phyloP scores from a whole-genome alignment of 108 stramenopile species.

The Cyclotella cryptica region DNA sequence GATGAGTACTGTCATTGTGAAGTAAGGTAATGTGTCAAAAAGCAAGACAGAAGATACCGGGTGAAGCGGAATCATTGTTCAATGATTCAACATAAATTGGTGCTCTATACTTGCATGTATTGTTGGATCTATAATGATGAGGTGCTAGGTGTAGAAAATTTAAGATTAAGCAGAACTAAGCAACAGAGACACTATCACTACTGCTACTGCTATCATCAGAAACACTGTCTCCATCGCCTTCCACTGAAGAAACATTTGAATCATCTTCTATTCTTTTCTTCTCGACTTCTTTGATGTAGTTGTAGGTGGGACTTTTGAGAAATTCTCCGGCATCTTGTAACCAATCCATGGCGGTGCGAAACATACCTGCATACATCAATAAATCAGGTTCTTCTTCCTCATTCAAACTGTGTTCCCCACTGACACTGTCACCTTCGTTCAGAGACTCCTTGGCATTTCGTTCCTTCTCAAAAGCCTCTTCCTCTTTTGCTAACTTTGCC shows the following conservation, averaged over 20 bases:
- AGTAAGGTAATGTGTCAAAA: too few relatives aligned
- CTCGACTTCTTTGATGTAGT: constrained; percentile 31
- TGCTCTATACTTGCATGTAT: too few relatives aligned
- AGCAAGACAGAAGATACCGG: too few relatives aligned
- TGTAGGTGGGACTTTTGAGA: constrained; percentile 31
- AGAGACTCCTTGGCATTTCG: constrained; percentile 23
- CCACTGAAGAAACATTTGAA: neutral
- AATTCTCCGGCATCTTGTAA: constrained; percentile 70
- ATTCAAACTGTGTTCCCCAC: constrained; percentile 48
- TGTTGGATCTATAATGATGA: too few relatives aligned
- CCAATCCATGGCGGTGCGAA: constrained; percentile 93
- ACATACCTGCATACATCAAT: constrained; percentile 91
- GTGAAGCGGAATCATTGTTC: too few relatives aligned
- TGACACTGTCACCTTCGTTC: constrained; percentile 17
- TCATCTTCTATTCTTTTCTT: neutral
- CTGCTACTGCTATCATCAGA: neutral
- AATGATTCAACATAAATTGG: too few relatives aligned
- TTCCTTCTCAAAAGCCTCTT: constrained; percentile 47
- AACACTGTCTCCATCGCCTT: neutral
- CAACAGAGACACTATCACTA: neutral
- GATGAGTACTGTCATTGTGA: too few relatives aligned
- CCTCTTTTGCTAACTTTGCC: constrained; percentile 45
- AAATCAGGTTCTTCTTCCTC: constrained; percentile 71
- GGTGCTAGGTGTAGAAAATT: too few relatives aligned
- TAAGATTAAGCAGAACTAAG: too few relatives aligned